phyloP scores from a whole-genome alignment of 306 rosid species.

The Fragaria iinumae region DNA sequence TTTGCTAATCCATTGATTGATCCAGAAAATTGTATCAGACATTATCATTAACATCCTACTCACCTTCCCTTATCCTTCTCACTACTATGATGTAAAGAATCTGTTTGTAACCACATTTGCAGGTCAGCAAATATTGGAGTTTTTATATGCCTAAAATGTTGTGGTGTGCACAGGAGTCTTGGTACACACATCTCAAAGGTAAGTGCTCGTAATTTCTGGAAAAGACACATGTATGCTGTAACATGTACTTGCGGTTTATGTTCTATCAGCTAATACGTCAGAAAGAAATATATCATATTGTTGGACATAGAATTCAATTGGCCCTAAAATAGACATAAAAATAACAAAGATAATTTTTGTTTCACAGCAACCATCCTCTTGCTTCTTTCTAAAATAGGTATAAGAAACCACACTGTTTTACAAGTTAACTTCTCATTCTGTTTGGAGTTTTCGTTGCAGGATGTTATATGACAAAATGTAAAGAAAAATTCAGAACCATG shows the following conservation, averaged over 20 bases:
- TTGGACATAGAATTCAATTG: background rate
- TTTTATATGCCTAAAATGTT: constrained; percentile 91
- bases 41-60: constrained; percentile 6
- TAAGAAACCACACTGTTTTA: background rate
- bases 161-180: constrained; percentile 94
- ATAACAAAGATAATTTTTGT: background rate
- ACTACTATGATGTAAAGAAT: constrained; percentile 6
- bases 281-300: background rate
- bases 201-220: constrained; percentile 14
- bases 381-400: background rate
- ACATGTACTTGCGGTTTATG: background rate
- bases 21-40: constrained; percentile 17
- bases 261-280: background rate
- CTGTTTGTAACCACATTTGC: constrained; percentile 32
- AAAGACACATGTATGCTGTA: background rate
- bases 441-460: background rate
- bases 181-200: constrained; percentile 98
- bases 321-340: background rate
- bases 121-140: constrained; percentile 98
- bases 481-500: background rate
- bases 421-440: background rate
- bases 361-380: background rate
- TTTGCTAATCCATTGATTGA: constrained; percentile 17
- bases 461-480: background rate
- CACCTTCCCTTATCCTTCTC: constrained; percentile 3